A percentile compares a stretch with the other conserved stretches of the same genome.
Evolutionary conservation across 2,329 filamentous ascomycete genomes (phyloP).

Genomic region (Calonectria henricotiae): DNA sequence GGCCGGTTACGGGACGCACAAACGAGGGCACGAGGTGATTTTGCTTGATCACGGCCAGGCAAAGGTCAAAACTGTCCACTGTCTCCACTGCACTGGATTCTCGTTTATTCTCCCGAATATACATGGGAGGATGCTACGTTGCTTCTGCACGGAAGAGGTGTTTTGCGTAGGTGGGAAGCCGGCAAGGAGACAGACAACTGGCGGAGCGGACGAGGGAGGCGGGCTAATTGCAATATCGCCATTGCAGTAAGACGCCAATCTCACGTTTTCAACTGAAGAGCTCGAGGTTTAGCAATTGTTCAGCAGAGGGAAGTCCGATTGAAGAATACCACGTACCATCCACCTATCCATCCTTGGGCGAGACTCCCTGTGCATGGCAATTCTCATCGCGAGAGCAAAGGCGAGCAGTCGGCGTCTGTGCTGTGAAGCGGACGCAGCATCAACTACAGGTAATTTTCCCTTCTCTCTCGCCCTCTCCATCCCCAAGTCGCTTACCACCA

Average conservation of each 20-base stretch:
- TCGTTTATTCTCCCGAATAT: constrained; percentile 16
- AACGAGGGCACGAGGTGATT: neutral
- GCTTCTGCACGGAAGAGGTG: neutral
- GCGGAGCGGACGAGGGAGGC: neutral
- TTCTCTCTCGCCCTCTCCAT: neutral
- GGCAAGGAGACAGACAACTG: neutral
- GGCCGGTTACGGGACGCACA: neutral
- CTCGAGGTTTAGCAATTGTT: neutral
- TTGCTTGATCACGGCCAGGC: neutral
- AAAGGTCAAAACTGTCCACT: neutral
- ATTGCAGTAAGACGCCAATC: too few relatives aligned
- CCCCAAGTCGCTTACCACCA: neutral
- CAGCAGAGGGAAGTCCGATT: neutral
- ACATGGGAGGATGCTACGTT: neutral
- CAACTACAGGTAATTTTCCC: neutral
- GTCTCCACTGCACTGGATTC: neutral
- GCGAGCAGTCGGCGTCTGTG: neutral
- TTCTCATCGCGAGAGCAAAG: neutral
- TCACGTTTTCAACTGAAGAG: neutral
- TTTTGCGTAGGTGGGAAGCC: neutral
- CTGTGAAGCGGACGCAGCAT: too few relatives aligned
- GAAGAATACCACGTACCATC: neutral
- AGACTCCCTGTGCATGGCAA: neutral
- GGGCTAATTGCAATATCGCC: neutral
- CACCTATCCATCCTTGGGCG: neutral